Conservation (phyloP, 495 filamentous ascomycete species). For the Trichocladium uniseriatum region DNA sequence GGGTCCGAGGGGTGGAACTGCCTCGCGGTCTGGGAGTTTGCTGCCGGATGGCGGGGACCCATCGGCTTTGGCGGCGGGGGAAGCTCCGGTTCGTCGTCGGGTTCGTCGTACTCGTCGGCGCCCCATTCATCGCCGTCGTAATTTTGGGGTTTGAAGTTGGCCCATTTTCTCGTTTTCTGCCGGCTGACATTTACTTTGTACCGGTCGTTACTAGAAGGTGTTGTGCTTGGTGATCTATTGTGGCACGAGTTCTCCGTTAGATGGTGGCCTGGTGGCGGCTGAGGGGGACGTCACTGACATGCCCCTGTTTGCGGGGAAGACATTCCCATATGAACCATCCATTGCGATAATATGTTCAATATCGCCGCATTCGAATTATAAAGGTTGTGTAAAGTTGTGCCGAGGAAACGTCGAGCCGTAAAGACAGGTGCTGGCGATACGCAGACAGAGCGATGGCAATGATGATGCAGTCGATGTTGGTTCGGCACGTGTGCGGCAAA, state of each 20-base stretch:
- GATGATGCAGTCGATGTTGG: constrained; percentile 2
- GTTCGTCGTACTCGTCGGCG: constrained; percentile 68
- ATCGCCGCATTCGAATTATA: constrained; percentile 3
- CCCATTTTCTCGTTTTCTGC: constrained; percentile 89
- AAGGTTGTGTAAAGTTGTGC: too few species aligned
- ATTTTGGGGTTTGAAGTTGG: constrained; percentile 74
- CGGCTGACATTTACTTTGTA: constrained; percentile 76
- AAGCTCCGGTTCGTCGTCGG: constrained; percentile 36
- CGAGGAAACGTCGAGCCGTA: neutral
- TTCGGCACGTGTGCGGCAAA: constrained; percentile 12
- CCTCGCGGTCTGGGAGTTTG: constrained; percentile 5
- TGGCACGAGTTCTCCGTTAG: neutral
- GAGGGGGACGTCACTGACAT: constrained; percentile 9
- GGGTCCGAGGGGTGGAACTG: constrained; percentile 8
- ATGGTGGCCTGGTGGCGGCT: neutral
- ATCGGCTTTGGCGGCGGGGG: constrained; percentile 26
- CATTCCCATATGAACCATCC: constrained; percentile 29
- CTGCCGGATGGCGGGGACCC: constrained; percentile 17
- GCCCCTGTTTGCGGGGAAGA: constrained; percentile 17
- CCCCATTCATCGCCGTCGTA: constrained; percentile 97
- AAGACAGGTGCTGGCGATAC: neutral
- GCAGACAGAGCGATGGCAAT: neutral
- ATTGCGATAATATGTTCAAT: constrained; percentile 12
- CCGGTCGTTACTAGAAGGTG: constrained; percentile 20
- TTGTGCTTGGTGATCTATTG: constrained; percentile 25